A percentile compares a stretch with the other conserved stretches of the same genome.
Evolutionary conservation across 1,284 basidiomycete genomes (phyloP).

Genomic region (Tylopilus orsonianus): DNA sequence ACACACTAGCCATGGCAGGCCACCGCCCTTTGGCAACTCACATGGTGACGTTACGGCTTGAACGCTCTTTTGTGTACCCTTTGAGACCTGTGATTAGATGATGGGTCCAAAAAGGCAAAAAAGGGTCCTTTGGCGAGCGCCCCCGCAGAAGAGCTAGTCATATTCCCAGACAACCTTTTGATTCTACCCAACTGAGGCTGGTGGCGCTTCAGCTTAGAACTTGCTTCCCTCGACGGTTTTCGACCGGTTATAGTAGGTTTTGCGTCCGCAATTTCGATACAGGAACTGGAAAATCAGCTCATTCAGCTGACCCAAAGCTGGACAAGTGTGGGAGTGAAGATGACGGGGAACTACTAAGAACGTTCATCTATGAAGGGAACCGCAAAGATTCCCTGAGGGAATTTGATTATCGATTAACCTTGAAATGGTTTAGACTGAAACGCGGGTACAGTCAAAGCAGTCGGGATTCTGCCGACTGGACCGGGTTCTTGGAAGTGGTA

Average conservation of each 20-base stretch:
- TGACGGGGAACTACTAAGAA: conserved; percentile 16
- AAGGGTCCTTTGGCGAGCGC: too few species aligned
- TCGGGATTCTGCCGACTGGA: conserved; percentile 2
- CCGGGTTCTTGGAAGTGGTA: too few species aligned
- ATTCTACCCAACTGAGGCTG: too few species aligned
- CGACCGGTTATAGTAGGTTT: conserved; percentile 3
- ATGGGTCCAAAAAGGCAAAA: too few species aligned
- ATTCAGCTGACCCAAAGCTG: not conserved
- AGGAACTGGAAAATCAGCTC: conserved; percentile 1
- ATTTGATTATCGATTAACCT: conserved; percentile 9
- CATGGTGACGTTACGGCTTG: too few species aligned
- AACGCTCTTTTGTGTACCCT: too few species aligned
- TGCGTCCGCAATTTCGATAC: not conserved
- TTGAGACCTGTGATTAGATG: too few species aligned
- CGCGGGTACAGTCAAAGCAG: conserved; percentile 5
- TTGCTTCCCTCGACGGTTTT: not conserved
- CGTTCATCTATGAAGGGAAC: not conserved
- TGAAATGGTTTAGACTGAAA: conserved; percentile 23
- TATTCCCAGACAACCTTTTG: too few species aligned
- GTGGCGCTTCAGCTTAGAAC: not conserved
- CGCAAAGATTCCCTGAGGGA: conserved; percentile 2
- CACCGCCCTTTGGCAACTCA: too few species aligned
- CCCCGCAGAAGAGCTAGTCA: too few species aligned
- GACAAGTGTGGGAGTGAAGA: conserved; percentile 23
- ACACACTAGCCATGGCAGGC: too few species aligned